A percentile compares a stretch with the other conserved stretches of the same genome.
Conservation (phyloP, 2,329 filamentous ascomycete genomes). For the Aciculosporium take region DNA sequence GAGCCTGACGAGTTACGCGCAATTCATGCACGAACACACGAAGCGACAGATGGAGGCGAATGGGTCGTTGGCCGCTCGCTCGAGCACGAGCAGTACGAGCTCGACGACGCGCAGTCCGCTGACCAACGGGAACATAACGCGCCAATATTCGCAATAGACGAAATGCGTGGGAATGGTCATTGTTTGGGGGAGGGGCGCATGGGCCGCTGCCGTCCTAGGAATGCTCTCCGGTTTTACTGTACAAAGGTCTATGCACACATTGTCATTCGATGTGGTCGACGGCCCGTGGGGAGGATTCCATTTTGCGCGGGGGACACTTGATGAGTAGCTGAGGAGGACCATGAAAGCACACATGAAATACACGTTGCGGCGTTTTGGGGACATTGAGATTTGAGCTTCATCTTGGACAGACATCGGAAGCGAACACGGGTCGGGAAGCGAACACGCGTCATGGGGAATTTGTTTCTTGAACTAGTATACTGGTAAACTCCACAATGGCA, state of each 20-base stretch:
- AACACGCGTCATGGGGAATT: no score
- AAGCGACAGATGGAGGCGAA: constrained; percentile 49
- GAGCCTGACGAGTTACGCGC: constrained; percentile 41
- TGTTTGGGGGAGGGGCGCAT: no score
- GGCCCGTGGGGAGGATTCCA: no score
- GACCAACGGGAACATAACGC: constrained; percentile 16
- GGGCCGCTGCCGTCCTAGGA: no score
- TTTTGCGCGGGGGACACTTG: neutral
- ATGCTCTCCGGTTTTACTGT: no score
- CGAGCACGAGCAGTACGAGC: constrained; percentile 9
- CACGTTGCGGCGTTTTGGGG: constrained; percentile 4
- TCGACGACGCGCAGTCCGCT: constrained; percentile 9
- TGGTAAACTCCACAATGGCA: no score
- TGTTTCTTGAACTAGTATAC: no score
- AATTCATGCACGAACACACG: constrained; percentile 50
- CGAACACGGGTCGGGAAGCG: no score
- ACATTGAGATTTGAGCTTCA: neutral
- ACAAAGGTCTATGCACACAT: no score
- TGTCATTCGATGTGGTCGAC: no score
- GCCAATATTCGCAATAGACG: constrained; percentile 7
- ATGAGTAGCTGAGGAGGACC: no score
- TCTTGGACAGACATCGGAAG: neutral
- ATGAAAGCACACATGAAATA: neutral
- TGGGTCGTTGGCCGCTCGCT: constrained; percentile 15
- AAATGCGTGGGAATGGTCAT: neutral